Percentiles rank a stretch among this genome's conserved stretches.
Conservation (phyloP, 768 basidiomycete species). For the Leccinum variicolor region DNA sequence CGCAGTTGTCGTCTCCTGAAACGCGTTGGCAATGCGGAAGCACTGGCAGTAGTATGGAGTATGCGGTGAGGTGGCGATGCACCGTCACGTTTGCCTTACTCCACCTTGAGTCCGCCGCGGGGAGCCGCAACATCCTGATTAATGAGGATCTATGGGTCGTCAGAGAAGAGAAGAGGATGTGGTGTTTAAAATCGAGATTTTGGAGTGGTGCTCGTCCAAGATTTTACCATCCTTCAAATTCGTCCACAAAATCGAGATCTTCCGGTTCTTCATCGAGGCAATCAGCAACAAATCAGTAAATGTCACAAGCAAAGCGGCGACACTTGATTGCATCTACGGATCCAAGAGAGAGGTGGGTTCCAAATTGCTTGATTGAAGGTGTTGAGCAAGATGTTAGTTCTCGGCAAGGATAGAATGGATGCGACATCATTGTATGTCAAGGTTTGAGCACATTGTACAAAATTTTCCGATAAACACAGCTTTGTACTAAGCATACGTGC, state of each 20-base stretch:
- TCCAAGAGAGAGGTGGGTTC: not conserved
- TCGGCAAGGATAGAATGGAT: slow-evolving; percentile 3
- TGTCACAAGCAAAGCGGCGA: slow-evolving; percentile 7
- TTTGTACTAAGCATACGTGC: too few relatives aligned
- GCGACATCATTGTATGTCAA: not conserved
- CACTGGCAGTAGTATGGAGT: too few relatives aligned
- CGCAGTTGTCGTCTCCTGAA: too few relatives aligned
- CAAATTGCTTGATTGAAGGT: not conserved
- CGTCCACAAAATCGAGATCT: too few relatives aligned
- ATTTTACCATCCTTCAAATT: too few relatives aligned
- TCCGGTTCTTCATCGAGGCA: slow-evolving; percentile 8
- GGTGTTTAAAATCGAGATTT: too few relatives aligned
- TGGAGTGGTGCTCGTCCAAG: too few relatives aligned
- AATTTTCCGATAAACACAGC: not conserved
- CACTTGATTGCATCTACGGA: slow-evolving; percentile 12
- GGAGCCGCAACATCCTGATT: too few relatives aligned
- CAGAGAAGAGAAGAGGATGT: too few relatives aligned
- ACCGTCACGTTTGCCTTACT: too few relatives aligned
- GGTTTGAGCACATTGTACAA: slow-evolving; percentile 6
- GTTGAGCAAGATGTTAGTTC: not conserved
- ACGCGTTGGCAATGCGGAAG: slow-evolving; percentile 17
- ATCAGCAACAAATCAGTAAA: slow-evolving; percentile 14
- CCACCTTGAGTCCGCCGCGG: slow-evolving; percentile 44
- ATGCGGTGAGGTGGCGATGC: too few relatives aligned
- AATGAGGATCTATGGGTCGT: too few relatives aligned